A percentile compares a stretch with the other conserved stretches of the same genome.
phyloP scores from a whole-genome alignment of 2,329 filamentous ascomycete genomes.

The Talaromyces sp. region DNA sequence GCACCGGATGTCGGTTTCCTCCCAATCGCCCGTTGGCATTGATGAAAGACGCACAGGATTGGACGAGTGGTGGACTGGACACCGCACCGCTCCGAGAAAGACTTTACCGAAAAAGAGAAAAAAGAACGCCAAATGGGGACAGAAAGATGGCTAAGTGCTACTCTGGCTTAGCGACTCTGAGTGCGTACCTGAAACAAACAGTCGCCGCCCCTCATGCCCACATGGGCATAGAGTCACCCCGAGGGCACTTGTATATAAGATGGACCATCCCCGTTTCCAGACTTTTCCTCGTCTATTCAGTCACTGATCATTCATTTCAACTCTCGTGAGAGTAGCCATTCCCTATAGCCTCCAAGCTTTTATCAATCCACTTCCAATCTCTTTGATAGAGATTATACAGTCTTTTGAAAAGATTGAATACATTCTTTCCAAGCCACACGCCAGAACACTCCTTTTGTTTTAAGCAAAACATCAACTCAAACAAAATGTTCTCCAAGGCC shows the following conservation, averaged over 20 bases:
- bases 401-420: slow-evolving; percentile 18
- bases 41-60: not conserved
- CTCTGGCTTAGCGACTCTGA: not conserved
- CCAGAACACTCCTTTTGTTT: slow-evolving; percentile 6
- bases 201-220: slow-evolving; percentile 3
- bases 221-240: not conserved
- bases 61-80: not conserved
- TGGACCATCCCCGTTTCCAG: not conserved
- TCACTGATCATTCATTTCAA: slow-evolving; percentile 10
- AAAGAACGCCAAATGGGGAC: not conserved
- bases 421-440: slow-evolving; percentile 18
- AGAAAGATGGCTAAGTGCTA: not conserved
- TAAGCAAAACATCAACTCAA: slow-evolving; percentile 24
- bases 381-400: slow-evolving; percentile 20
- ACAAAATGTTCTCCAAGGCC: slow-evolving; percentile 41
- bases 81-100: slow-evolving; percentile 5
- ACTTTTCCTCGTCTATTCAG: not conserved
- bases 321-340: slow-evolving; percentile 19
- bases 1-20: slow-evolving; percentile 3
- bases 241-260: slow-evolving; percentile 11
- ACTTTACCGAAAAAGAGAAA: not conserved
- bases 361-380: slow-evolving; percentile 8
- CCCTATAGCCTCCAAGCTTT: slow-evolving; percentile 10
- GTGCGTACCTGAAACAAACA: slow-evolving; percentile 12
- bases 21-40: not conserved